Percentiles rank a stretch among this genome's conserved stretches.
Conservation (phyloP, 164 flowering plant genomes). For the Vitis amurensis region DNA sequence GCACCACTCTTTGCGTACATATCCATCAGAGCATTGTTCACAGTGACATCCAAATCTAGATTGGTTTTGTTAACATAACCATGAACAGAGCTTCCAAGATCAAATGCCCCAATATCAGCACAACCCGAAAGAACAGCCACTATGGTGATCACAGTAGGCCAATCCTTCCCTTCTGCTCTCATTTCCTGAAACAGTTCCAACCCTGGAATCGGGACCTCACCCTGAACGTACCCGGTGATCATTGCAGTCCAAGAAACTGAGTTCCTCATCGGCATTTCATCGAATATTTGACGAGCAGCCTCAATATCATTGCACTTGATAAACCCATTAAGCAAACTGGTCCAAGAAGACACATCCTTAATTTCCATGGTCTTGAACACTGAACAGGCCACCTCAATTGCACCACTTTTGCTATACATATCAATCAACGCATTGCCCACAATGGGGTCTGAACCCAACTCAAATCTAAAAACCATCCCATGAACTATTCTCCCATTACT, state of each 20-base stretch:
- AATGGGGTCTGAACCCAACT: conserved; percentile 22
- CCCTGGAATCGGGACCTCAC: conserved; percentile 24
- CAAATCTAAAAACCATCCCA: conserved; percentile 38
- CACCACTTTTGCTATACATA: conserved; percentile 44
- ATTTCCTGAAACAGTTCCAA: conserved; percentile 34
- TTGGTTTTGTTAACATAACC: conserved; percentile 25
- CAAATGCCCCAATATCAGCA: conserved; percentile 42
- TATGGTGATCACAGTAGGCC: conserved; percentile 26
- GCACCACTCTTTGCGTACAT: conserved; percentile 42
- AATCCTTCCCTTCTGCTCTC: conserved; percentile 21
- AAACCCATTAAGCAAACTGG: conserved; percentile 45
- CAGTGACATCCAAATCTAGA: conserved; percentile 24
- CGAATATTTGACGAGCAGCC: conserved; percentile 33
- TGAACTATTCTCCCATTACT: conserved; percentile 39
- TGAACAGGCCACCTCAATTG: conserved; percentile 21
- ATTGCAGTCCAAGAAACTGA: conserved; percentile 46
- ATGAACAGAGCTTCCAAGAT: conserved; percentile 34
- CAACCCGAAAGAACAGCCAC: conserved; percentile 41
- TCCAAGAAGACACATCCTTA: conserved; percentile 53
- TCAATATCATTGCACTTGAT: conserved; percentile 28
- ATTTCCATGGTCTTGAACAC: conserved; percentile 27
- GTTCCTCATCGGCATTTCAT: conserved; percentile 35
- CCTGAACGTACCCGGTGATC: conserved; percentile 44
- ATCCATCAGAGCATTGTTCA: conserved; percentile 34
- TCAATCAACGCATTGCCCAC: conserved; percentile 48